Evolutionary conservation across 2,329 filamentous ascomycete species (phyloP).

Genomic region (Parasarocladium wereldwijsianum): DNA sequence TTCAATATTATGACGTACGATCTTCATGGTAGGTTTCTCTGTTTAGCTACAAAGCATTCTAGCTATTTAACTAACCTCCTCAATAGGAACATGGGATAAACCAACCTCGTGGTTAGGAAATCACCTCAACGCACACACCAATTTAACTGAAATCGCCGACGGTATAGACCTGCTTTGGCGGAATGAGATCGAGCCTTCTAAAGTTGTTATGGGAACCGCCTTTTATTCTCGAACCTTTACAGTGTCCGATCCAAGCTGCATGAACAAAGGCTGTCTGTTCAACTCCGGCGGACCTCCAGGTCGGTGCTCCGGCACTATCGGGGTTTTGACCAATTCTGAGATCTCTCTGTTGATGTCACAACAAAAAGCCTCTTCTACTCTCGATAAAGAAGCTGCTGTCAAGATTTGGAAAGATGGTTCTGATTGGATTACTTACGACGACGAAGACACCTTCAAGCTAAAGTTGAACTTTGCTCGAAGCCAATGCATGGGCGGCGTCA

Average conservation of each 20-base stretch:
- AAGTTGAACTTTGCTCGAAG: constrained; percentile 17
- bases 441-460: constrained; percentile 16
- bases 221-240: constrained; percentile 28
- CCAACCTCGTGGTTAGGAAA: constrained; percentile 13
- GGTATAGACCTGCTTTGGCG: constrained; percentile 32
- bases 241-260: constrained; percentile 12
- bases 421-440: constrained; percentile 24
- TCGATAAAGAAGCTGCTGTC: constrained; percentile 15
- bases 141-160: constrained; percentile 30
- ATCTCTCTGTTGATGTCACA: constrained; percentile 14
- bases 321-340: constrained; percentile 18
- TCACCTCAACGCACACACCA: constrained; percentile 24
- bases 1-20: constrained; percentile 32
- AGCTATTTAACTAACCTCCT: no score
- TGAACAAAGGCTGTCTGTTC: constrained; percentile 15
- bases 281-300: constrained; percentile 11
- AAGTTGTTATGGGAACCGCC: constrained; percentile 27
- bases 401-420: constrained; percentile 16
- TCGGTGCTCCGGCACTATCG: constrained; percentile 13
- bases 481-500: constrained; percentile 13
- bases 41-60: no score
- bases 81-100: constrained; percentile 24
- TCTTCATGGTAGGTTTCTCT: constrained; percentile 16
- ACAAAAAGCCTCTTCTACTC: constrained; percentile 5
- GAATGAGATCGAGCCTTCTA: constrained; percentile 23